Conservation (phyloP, 2,329 filamentous ascomycete species). For the Neocatenulostroma microsporum region DNA sequence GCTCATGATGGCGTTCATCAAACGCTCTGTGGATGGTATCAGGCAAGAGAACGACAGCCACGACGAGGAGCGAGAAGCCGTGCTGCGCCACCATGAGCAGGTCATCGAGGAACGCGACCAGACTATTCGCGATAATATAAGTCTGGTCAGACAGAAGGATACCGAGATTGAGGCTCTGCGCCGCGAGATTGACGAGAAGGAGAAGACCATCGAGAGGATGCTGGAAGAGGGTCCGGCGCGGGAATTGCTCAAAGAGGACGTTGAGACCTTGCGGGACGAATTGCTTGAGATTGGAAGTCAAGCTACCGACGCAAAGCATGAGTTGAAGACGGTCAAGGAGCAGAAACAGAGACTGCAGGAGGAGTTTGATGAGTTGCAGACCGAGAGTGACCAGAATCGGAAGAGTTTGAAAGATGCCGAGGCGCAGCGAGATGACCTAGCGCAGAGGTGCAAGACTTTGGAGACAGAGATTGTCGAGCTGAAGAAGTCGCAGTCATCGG, state of each 20-base stretch:
- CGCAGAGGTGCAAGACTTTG: conserved; percentile 32
- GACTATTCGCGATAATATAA: conserved; percentile 63
- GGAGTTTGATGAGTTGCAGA: conserved; percentile 20
- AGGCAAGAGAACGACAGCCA: conserved; percentile 9
- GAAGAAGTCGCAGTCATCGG: conserved; percentile 22
- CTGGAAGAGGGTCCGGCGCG: conserved; percentile 20
- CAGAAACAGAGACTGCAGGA: conserved; percentile 22
- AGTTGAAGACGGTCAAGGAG: conserved; percentile 20
- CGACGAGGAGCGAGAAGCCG: conserved; percentile 15
- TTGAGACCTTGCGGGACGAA: conserved; percentile 19
- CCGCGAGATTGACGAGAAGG: conserved; percentile 69
- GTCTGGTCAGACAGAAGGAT: conserved; percentile 67
- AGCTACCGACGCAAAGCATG: conserved; percentile 25
- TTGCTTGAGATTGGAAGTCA: conserved; percentile 22
- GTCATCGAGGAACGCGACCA: conserved; percentile 53
- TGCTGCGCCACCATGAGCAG: conserved; percentile 19
- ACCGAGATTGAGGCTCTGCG: conserved; percentile 81
- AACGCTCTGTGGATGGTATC: conserved; percentile 5
- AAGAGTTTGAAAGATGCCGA: conserved; percentile 24
- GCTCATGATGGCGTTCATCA: conserved; percentile 1
- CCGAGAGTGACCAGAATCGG: conserved; percentile 13
- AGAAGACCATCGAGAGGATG: conserved; percentile 34
- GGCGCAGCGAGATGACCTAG: conserved; percentile 17
- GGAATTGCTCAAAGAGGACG: conserved; percentile 19
- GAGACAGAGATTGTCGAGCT: conserved; percentile 57